phyloP scores from a whole-genome alignment of 345 rosid species.

The Sisymbrium altissimum region DNA sequence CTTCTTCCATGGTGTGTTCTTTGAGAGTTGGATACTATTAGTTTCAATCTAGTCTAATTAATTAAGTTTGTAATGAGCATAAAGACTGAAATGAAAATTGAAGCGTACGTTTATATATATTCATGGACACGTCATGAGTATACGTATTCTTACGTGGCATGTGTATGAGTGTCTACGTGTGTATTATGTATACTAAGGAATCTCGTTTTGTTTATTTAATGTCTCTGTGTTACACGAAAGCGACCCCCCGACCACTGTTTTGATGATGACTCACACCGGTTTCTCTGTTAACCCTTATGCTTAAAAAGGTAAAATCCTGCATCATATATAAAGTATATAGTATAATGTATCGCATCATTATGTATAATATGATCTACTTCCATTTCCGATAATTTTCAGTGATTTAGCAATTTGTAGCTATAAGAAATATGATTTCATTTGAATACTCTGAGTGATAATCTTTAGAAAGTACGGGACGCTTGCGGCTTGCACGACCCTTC shows the following conservation, averaged over 20 bases:
- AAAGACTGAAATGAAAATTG: not conserved
- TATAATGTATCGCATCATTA: not conserved
- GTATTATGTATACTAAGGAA: constrained; percentile 25
- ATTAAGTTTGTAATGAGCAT: not conserved
- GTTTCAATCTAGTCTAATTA: not conserved
- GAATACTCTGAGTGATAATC: not conserved
- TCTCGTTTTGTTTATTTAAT: constrained; percentile 8
- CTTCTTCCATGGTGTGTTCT: constrained; percentile 24
- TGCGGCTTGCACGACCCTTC: no score
- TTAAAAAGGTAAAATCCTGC: not conserved
- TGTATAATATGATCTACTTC: not conserved
- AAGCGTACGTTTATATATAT: constrained; percentile 2
- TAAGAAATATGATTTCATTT: not conserved
- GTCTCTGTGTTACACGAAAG: constrained; percentile 27
- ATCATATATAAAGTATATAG: not conserved
- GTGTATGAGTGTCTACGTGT: constrained; percentile 12
- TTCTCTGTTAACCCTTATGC: not conserved
- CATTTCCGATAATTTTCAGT: not conserved
- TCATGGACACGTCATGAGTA: constrained; percentile 24
- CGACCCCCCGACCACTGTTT: constrained; percentile 27
- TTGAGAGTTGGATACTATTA: constrained; percentile 1
- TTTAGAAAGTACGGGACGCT: no score
- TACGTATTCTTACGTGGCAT: constrained; percentile 29
- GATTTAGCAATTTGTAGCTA: not conserved
- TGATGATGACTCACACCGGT: constrained; percentile 26